phyloP scores from a whole-genome alignment of 306 rosid genomes.

The Morella rubra region DNA sequence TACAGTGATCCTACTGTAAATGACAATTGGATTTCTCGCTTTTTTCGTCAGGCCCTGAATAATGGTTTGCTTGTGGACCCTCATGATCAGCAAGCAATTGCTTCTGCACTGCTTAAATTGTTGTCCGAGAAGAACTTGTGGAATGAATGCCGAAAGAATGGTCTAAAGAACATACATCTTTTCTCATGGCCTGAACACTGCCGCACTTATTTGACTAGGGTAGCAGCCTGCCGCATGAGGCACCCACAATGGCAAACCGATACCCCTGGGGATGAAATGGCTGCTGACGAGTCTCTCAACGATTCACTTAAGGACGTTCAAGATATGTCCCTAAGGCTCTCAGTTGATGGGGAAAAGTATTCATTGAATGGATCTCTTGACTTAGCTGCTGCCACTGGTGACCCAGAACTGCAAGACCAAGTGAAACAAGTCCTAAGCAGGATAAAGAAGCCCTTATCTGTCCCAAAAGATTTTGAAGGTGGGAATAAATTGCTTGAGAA shows the following conservation, averaged over 20 bases:
- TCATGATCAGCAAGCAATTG: constrained; percentile 62
- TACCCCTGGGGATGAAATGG: constrained; percentile 60
- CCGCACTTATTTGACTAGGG: constrained; percentile 67
- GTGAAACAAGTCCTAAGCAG: constrained; percentile 60
- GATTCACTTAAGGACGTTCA: constrained; percentile 72
- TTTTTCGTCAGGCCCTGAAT: constrained; percentile 45
- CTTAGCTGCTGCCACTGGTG: constrained; percentile 34
- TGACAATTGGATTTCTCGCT: constrained; percentile 17
- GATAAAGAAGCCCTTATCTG: constrained; percentile 45
- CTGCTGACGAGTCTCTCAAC: constrained; percentile 50
- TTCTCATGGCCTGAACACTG: constrained; percentile 80
- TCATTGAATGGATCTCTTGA: constrained; percentile 42
- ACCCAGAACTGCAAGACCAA: constrained; percentile 60
- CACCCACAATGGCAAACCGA: constrained; percentile 71
- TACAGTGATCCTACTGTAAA: not conserved
- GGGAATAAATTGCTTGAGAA: constrained; percentile 42
- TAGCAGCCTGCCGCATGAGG: constrained; percentile 72
- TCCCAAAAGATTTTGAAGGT: constrained; percentile 29
- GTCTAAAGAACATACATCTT: constrained; percentile 64
- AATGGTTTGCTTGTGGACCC: constrained; percentile 77
- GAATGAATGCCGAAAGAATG: constrained; percentile 66
- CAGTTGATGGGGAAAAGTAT: constrained; percentile 59
- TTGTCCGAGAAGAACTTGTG: constrained; percentile 63
- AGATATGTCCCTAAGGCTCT: constrained; percentile 72
- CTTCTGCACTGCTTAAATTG: constrained; percentile 61